Evolutionary conservation across 1,284 basidiomycete species (phyloP), one percentile per base, ranked within the genome.

Genomic region (Rhodotorula sp.): DNA sequence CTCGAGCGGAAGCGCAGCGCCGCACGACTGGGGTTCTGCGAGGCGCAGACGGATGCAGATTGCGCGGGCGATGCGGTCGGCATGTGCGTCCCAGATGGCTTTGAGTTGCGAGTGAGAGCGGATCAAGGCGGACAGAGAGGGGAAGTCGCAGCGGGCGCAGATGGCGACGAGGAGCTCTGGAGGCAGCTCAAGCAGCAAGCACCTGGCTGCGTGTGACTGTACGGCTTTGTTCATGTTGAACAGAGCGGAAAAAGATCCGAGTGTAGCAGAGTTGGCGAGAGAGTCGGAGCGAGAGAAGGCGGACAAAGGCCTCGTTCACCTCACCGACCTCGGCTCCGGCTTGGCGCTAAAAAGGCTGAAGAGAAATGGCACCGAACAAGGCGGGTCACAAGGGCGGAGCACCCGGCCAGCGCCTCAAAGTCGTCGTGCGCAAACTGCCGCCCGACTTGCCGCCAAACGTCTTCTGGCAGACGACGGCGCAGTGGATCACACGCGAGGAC

Each of bases 401-500:
- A 45, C 64, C 73, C 29, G 73, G 26, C 33, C 60, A 62, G 42
- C 87, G 91, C 18, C 85, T 94, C 78, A 98, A 98, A 84, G 89
- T 89, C 33, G 86, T 97, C 74, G 88, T 98, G 30, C 88, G 95
- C 45, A 84, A 93, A 33, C 84, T 98, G 12, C 95, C 95, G 2
- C 90, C 95, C 15, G 94, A 93, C 76, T 83, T 99, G 1, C 95
- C 95, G 3, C 93, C 94, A 78, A 87, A 88, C 2, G 83, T 95
- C 62, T 98, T 99, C 81, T 98, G 95, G 95, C 86, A 89, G 76
- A 91, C 90, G 71, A 91, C 95, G 6, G 84, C 88, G 65, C 82
- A 85, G 3, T 98, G 93, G 93, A 88, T 95, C 24, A 85, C 86
- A 0, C 88, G 91, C 10, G 88, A 91, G 51, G 88, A 87, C 3